phyloP scores from a whole-genome alignment of 1,284 basidiomycete genomes.

The Filobasidium uniguttulatum region DNA sequence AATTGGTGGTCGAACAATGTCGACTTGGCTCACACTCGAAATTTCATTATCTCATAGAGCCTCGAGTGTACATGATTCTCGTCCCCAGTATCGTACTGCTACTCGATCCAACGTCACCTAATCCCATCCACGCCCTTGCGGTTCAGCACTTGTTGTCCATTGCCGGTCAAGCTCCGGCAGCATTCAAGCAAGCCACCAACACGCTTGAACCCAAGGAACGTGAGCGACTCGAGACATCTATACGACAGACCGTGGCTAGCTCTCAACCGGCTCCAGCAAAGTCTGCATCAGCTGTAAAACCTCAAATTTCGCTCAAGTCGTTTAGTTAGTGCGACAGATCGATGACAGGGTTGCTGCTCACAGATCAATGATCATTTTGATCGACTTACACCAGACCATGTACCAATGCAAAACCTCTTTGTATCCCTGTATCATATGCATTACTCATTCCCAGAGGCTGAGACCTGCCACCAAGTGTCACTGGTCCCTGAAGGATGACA shows the following conservation, averaged over 20 bases:
- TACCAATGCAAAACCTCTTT: neutral
- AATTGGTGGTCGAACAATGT: constrained; percentile 1
- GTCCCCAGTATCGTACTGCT: constrained; percentile 65
- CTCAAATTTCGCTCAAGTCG: constrained; percentile 63
- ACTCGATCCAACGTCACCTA: constrained; percentile 47
- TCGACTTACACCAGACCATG: neutral
- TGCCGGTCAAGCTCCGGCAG: constrained; percentile 56
- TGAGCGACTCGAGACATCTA: constrained; percentile 58
- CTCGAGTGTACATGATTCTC: constrained; percentile 57
- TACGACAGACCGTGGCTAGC: constrained; percentile 58
- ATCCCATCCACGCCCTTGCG: constrained; percentile 48
- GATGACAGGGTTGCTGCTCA: neutral
- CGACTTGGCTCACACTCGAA: constrained; percentile 8
- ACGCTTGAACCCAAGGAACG: constrained; percentile 50
- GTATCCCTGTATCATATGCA: neutral
- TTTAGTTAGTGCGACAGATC: constrained; percentile 40
- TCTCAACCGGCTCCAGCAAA: constrained; percentile 26
- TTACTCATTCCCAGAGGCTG: neutral
- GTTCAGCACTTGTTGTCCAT: constrained; percentile 62
- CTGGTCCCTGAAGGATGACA: neutral
- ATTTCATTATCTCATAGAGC: constrained; percentile 43
- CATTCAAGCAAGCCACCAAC: constrained; percentile 75
- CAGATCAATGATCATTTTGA: neutral
- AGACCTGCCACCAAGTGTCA: neutral
- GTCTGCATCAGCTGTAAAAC: constrained; percentile 40